Evolutionary conservation across 805 yeast species (phyloP).

Genomic region (Saccharomycopsis sp.): DNA sequence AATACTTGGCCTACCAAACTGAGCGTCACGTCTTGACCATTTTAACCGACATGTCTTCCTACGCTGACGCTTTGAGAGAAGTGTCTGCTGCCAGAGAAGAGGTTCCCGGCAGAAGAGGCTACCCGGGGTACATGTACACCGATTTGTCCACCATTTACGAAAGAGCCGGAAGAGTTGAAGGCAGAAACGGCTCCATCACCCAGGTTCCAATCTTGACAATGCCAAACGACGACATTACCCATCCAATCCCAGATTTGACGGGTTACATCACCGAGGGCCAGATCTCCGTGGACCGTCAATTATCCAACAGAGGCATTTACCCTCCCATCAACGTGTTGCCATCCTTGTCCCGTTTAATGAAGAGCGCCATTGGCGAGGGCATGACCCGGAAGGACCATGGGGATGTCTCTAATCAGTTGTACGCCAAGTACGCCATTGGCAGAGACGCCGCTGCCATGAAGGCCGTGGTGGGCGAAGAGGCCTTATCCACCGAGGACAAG

Average conservation of each 20-base stretch:
- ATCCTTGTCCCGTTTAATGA: constrained; percentile 95
- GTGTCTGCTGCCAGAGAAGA: constrained; percentile 99
- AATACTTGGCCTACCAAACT: constrained; percentile 96
- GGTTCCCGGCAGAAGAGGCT: constrained; percentile 99
- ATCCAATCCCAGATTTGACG: constrained; percentile 99
- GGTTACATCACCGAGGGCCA: constrained; percentile 99
- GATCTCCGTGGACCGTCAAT: constrained; percentile 93
- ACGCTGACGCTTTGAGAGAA: constrained; percentile 99
- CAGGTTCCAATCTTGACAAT: constrained; percentile 97
- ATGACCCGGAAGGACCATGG: constrained; percentile 99
- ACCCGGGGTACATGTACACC: constrained; percentile 99
- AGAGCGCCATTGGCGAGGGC: constrained; percentile 99
- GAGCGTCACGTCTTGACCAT: constrained; percentile 98
- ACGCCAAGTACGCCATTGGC: constrained; percentile 99
- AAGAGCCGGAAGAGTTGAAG: constrained; percentile 99
- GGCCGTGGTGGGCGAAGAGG: constrained; percentile 99
- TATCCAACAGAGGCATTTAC: constrained; percentile 92
- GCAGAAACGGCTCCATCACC: constrained; percentile 98
- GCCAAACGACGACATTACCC: constrained; percentile 99
- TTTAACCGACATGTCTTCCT: constrained; percentile 99
- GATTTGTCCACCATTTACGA: constrained; percentile 98
- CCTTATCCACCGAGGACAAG: constrained; percentile 94
- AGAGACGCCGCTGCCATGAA: constrained; percentile 99
- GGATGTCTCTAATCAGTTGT: constrained; percentile 97
- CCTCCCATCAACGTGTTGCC: constrained; percentile 99